Percentiles rank a stretch among this genome's conserved stretches.
These are phyloP conservation scores for Gnomoniopsis smithogilvyi DNA, from an alignment of 2,329 filamentous ascomycete species.

Conservation along the genomic window DNA sequence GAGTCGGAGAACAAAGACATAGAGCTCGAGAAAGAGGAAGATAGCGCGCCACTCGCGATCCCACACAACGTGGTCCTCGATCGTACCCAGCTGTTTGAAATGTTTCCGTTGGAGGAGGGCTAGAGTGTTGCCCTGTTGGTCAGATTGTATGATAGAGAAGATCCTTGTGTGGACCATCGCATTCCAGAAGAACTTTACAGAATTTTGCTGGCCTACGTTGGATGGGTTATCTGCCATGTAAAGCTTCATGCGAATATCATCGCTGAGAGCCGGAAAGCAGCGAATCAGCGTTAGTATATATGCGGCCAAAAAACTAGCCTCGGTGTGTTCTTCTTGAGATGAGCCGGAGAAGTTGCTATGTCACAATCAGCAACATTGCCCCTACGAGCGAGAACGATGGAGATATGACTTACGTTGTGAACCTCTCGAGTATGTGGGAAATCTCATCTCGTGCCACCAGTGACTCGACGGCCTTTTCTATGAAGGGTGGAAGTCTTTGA, in stretches of 20 bases:
- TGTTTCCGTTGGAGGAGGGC: slow-evolving; percentile 25
- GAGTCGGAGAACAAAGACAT: slow-evolving; percentile 86
- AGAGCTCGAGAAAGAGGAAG: slow-evolving; percentile 88
- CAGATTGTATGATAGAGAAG: slow-evolving; percentile 30
- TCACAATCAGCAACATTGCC: neutral
- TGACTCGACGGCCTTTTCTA: slow-evolving; percentile 64
- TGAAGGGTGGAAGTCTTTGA: slow-evolving; percentile 47
- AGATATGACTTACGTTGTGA: slow-evolving; percentile 33
- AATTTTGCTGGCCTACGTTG: slow-evolving; percentile 47
- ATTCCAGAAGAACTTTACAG: slow-evolving; percentile 84
- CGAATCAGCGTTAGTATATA: slow-evolving; percentile 83
- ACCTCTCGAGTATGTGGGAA: slow-evolving; percentile 51
- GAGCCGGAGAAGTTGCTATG: slow-evolving; percentile 27
- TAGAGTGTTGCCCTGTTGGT: slow-evolving; percentile 27
- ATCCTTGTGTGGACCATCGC: slow-evolving; percentile 44
- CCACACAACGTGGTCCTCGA: slow-evolving; percentile 30
- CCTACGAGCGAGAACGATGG: neutral
- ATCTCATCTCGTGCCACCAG: slow-evolving; percentile 76
- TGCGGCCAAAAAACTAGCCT: slow-evolving; percentile 73
- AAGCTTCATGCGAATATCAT: slow-evolving; percentile 92
- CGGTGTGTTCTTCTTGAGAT: slow-evolving; percentile 40
- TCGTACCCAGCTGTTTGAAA: slow-evolving; percentile 11
- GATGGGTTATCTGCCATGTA: slow-evolving; percentile 69
- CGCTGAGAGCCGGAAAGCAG: slow-evolving; percentile 76
- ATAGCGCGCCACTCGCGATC: slow-evolving; percentile 83